A percentile compares a stretch with the other conserved stretches of the same genome.
Conservation (phyloP, 2,329 filamentous ascomycete genomes). For the Celoporthe dispersa region DNA sequence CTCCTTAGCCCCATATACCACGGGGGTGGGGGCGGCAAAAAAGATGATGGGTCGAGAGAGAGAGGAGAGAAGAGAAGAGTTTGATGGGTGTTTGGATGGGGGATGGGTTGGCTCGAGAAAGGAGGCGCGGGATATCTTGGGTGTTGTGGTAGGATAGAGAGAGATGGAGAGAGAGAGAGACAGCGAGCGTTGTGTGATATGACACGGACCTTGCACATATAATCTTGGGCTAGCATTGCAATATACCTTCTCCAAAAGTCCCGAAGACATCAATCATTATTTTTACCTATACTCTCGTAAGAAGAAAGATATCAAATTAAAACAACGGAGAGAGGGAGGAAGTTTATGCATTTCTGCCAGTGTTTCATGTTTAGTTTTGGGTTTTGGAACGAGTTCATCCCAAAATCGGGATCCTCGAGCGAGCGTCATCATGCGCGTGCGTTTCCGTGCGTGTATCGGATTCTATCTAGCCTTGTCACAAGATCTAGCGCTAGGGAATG, state of each 20-base stretch:
- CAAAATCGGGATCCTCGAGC: background rate
- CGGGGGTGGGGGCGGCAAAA: conserved; percentile 1
- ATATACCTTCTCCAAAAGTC: conserved; percentile 25
- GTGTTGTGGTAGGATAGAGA: background rate
- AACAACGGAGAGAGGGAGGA: no score
- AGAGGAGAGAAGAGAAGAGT: background rate
- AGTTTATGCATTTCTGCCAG: background rate
- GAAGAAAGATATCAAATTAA: no score
- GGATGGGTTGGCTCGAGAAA: conserved; percentile 13
- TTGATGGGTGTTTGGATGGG: background rate
- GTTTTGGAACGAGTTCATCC: background rate
- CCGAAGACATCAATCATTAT: background rate
- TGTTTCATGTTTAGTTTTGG: background rate
- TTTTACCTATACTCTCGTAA: background rate
- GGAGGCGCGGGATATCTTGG: background rate
- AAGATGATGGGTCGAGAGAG: background rate
- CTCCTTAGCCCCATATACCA: conserved; percentile 21
- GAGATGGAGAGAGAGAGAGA: background rate
- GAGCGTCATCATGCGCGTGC: background rate
- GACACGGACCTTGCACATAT: conserved; percentile 28
- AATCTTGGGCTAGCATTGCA: conserved; percentile 31
- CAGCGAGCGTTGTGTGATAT: conserved; percentile 15
- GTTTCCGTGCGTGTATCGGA: background rate
- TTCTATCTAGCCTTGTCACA: background rate
- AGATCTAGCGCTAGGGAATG: background rate